phyloP scores from a whole-genome alignment of 805 yeast species.

The Ogataea wickerhamii region DNA sequence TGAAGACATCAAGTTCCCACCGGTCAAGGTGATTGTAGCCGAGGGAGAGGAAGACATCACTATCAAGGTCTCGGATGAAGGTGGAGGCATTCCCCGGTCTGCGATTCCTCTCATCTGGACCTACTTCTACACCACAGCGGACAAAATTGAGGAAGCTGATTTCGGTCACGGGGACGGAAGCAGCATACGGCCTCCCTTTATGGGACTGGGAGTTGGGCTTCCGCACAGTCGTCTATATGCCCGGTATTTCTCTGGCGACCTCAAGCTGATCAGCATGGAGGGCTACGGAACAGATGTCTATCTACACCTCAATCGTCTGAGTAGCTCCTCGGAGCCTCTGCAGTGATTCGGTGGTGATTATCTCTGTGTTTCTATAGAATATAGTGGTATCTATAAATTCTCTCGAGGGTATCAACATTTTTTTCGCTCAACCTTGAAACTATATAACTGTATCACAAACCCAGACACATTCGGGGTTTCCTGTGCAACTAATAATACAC shows the following conservation, averaged over 20 bases:
- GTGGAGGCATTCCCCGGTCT: constrained; percentile 87
- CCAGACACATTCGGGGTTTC: too few species aligned
- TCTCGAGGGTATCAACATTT: too few species aligned
- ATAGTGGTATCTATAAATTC: too few species aligned
- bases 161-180: constrained; percentile 23
- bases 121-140: constrained; percentile 84
- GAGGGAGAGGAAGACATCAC: constrained; percentile 91
- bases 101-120: constrained; percentile 88
- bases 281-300: constrained; percentile 94
- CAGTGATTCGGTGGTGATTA: too few species aligned
- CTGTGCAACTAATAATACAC: too few species aligned
- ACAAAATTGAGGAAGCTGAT: constrained; percentile 48
- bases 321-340: constrained; percentile 68
- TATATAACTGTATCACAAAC: too few species aligned
- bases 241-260: constrained; percentile 86
- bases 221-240: constrained; percentile 85
- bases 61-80: constrained; percentile 86
- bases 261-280: constrained; percentile 84
- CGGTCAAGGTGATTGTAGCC: constrained; percentile 81
- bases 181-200: constrained; percentile 72
- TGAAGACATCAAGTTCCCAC: constrained; percentile 71
- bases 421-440: too few species aligned
- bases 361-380: too few species aligned
- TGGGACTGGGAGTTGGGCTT: constrained; percentile 89
- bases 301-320: constrained; percentile 75